Percentiles rank a stretch among this genome's conserved stretches.
phyloP scores from a whole-genome alignment of 106 monocot genomes.

The Dioscorea alata region DNA sequence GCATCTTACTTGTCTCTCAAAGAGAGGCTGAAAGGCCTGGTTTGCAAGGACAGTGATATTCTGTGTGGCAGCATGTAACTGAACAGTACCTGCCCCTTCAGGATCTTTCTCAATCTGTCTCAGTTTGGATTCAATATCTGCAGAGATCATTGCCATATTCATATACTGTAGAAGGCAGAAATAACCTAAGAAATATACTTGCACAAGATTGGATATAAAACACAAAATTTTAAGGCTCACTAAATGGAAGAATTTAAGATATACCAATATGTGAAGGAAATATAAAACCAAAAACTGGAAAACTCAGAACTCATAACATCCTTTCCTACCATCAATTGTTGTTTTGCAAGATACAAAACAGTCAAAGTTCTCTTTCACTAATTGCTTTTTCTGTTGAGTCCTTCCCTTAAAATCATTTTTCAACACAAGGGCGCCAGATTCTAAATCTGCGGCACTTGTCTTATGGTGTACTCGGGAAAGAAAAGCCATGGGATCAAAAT shows the following conservation, averaged over 20 bases:
- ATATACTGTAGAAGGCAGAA: background rate
- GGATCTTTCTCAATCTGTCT: conserved; percentile 98
- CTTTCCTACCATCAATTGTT: conserved; percentile 83
- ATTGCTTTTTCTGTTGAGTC: conserved; percentile 91
- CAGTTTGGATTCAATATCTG: conserved; percentile 94
- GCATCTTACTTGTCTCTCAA: conserved; percentile 83
- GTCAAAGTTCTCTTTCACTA: conserved; percentile 99
- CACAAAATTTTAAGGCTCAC: too few species aligned
- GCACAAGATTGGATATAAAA: too few species aligned
- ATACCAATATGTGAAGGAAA: background rate
- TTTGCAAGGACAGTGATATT: conserved; percentile 71
- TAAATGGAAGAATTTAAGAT: too few species aligned
- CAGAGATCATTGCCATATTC: conserved; percentile 4
- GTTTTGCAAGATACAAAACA: conserved; percentile 99
- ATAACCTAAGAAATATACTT: background rate
- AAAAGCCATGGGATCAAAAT: conserved; percentile 88
- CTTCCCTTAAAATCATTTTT: conserved; percentile 93
- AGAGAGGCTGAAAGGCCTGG: conserved; percentile 94
- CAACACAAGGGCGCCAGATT: conserved; percentile 73
- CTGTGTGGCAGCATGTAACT: conserved; percentile 64
- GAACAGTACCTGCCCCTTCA: conserved; percentile 90
- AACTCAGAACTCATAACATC: background rate
- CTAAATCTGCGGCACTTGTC: conserved; percentile 87
- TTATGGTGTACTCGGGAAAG: conserved; percentile 84
- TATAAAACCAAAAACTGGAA: background rate